phyloP scores from a whole-genome alignment of 2,329 filamentous ascomycete genomes.

The Aspergillus jensenii region DNA sequence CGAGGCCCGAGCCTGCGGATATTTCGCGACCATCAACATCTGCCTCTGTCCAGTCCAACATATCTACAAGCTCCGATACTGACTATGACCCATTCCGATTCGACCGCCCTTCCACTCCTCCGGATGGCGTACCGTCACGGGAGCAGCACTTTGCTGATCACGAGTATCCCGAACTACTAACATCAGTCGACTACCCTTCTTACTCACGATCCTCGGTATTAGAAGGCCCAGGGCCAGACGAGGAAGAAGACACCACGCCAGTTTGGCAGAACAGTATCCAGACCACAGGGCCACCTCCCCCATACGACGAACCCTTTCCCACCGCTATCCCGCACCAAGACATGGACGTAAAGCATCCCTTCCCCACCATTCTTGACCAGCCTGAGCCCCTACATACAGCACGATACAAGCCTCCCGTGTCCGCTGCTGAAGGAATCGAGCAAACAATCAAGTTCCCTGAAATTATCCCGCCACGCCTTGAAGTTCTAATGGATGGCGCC shows the following conservation, averaged over 20 bases:
- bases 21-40: constrained; percentile 41
- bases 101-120: constrained; percentile 34
- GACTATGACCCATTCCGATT: constrained; percentile 46
- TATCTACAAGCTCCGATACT: constrained; percentile 33
- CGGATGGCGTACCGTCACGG: constrained; percentile 14
- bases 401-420: constrained; percentile 11
- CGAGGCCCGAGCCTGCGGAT: constrained; percentile 23
- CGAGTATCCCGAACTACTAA: constrained; percentile 44
- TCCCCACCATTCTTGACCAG: background rate
- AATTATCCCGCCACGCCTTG: constrained; percentile 38
- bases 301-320: constrained; percentile 24
- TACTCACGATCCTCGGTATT: constrained; percentile 56
- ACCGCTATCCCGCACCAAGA: constrained; percentile 24
- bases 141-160: constrained; percentile 42
- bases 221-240: constrained; percentile 53
- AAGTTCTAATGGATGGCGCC: constrained; percentile 39
- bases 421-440: background rate
- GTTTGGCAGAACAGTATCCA: constrained; percentile 29
- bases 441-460: constrained; percentile 37
- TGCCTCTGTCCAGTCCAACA: constrained; percentile 30
- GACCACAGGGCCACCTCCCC: background rate
- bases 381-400: constrained; percentile 23
- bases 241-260: constrained; percentile 53
- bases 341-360: constrained; percentile 18
- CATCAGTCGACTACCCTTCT: constrained; percentile 47